Conservation (phyloP, 2,329 filamentous ascomycete genomes). For the Xylariaceae sp. region DNA sequence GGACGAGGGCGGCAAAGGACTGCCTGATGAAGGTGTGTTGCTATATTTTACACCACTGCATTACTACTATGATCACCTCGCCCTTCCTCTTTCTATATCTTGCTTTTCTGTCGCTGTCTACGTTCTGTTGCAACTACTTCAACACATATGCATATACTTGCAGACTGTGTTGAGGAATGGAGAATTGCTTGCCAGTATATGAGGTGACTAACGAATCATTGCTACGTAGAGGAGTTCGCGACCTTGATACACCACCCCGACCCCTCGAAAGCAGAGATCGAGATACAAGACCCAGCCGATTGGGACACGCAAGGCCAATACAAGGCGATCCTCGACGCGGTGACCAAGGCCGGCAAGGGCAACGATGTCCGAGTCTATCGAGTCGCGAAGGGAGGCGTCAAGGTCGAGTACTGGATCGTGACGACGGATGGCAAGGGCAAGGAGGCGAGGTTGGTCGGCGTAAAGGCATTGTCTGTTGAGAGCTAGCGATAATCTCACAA, state of each 20-base stretch:
- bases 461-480: constrained; percentile 81
- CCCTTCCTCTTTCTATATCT: neutral
- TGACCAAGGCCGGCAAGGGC: constrained; percentile 67
- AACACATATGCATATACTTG: neutral
- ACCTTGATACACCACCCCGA: constrained; percentile 66
- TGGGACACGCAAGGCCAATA: constrained; percentile 81
- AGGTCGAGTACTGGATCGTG: constrained; percentile 82
- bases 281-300: constrained; percentile 70
- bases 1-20: constrained; percentile 55
- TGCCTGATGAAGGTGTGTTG: constrained; percentile 68
- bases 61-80: neutral
- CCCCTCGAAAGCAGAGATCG: constrained; percentile 62
- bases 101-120: neutral
- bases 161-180: neutral
- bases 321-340: constrained; percentile 69
- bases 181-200: neutral
- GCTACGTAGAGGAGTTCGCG: constrained; percentile 69
- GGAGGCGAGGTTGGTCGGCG: constrained; percentile 68
- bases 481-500: no score
- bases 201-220: neutral
- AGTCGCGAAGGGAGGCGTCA: constrained; percentile 66
- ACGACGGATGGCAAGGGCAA: constrained; percentile 64
- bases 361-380: constrained; percentile 78
- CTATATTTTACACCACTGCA: neutral
- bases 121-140: neutral